These are phyloP conservation scores for Diaporthe eres DNA, from an alignment of 2,329 filamentous ascomycete genomes.

Conservation along the genomic window DNA sequence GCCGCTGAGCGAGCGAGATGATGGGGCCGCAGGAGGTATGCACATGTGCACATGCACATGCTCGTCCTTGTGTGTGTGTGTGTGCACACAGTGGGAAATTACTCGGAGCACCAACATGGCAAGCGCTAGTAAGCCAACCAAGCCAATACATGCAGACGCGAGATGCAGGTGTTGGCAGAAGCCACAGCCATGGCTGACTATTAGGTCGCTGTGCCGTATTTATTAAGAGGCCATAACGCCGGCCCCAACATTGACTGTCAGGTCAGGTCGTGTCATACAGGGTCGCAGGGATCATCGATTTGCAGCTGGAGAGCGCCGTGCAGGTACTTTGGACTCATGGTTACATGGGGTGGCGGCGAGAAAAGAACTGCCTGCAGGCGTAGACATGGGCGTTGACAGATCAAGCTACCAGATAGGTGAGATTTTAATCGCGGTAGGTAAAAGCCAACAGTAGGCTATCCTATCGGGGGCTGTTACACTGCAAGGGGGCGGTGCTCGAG, in stretches of 20 bases:
- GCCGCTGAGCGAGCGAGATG: slow-evolving; percentile 6
- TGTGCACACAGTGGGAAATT: slow-evolving; percentile 22
- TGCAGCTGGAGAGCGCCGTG: background rate
- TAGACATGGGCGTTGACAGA: background rate
- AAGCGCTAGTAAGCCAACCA: slow-evolving; percentile 28
- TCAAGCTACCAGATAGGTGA: slow-evolving; percentile 10
- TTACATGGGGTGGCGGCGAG: background rate
- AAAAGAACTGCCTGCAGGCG: background rate
- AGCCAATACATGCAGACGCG: slow-evolving; percentile 20
- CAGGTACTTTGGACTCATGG: background rate
- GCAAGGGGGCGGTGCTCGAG: background rate
- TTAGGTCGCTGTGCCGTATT: slow-evolving; percentile 12
- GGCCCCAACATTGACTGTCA: background rate
- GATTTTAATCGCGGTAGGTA: background rate
- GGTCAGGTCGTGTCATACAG: slow-evolving; percentile 4
- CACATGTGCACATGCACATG: slow-evolving; percentile 26
- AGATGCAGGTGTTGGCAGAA: slow-evolving; percentile 28
- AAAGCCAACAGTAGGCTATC: slow-evolving; percentile 8
- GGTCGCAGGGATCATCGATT: background rate
- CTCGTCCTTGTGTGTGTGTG: background rate
- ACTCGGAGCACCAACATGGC: slow-evolving; percentile 12
- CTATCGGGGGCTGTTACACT: background rate
- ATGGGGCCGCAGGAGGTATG: background rate
- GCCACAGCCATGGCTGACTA: slow-evolving; percentile 24
- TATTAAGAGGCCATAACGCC: slow-evolving; percentile 11